Evolutionary conservation across 2,329 filamentous ascomycete species (phyloP), one percentile per base, ranked within the genome.

Genomic region (Truncatella angustata): DNA sequence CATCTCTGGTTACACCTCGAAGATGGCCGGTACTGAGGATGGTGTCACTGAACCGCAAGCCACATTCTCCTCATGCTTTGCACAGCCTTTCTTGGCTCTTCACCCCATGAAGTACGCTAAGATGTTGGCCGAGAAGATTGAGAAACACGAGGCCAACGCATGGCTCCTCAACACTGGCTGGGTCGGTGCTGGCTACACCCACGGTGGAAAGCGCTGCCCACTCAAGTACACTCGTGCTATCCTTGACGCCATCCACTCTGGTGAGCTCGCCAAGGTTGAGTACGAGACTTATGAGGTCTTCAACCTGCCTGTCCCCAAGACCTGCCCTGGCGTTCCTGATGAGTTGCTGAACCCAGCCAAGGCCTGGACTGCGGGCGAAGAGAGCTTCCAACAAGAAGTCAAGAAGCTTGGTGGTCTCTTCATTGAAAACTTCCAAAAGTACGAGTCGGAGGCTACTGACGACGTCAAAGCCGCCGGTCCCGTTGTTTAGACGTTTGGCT

Each of bases 21-120:
- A 99, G 87, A 99, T 99, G 94, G 94, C 94, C 60, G 94, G 94
- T 67, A 99, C 94, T 30, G 94, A 99, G 78, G 91, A 97, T 60
- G 94, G 94, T 67, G 86, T 99, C 60, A 95, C 90, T 9, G 94
- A 99, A 78, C 94, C 94, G 59, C 91, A 97, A 77, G 94, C 94
- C 21, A 99, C 94, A 66, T 99, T 99, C 86, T 97, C 92, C 23
- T 95, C 92, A 49, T 99, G 94, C 85, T 99, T 99, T 76, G 94
- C 94, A 52, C 94, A 99, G 78, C 94, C 94, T 57, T 99, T 99
- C 91, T 80, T 99, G 66, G 94, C 94, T 37, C 87, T 99, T 54
- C 94, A 99, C 82, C 94, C 94, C 65, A 99, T 99, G 94, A 88
- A 90, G 73, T 99, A 99, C 77, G 94, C 94, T 63, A 88, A 87